Conservation (phyloP, 768 basidiomycete species). For the Psilocybe subaeruginosa region DNA sequence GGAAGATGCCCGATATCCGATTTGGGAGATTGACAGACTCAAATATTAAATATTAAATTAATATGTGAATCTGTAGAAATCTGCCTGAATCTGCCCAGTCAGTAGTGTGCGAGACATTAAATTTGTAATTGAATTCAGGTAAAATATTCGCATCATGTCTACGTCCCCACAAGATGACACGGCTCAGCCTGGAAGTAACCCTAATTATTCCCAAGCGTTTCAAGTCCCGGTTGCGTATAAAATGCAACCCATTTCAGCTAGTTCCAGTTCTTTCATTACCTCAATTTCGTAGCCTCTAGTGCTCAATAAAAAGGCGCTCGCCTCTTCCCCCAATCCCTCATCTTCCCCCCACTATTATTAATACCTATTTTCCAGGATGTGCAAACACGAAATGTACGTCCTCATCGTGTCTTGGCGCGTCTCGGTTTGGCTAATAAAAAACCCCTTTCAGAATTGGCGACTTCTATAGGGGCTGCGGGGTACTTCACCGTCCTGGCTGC, state of each 20-base stretch:
- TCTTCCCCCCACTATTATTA: conserved; percentile 2
- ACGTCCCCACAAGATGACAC: conserved; percentile 26
- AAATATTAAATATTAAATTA: conserved; percentile 10
- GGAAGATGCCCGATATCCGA: conserved; percentile 15
- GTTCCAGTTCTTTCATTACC: conserved; percentile 11
- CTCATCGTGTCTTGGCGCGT: conserved; percentile 10
- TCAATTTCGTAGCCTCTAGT: conserved; percentile 4
- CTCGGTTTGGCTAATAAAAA: conserved; percentile 1
- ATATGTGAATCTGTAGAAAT: background rate
- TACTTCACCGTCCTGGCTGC: conserved; percentile 25
- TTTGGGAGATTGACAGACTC: conserved; percentile 20
- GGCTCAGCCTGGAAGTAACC: conserved; percentile 24
- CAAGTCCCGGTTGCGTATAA: conserved; percentile 25
- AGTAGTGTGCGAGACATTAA: conserved; percentile 21
- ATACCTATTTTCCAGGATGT: conserved; percentile 29
- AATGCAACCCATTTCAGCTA: conserved; percentile 11
- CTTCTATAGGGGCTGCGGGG: conserved; percentile 53
- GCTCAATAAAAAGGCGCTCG: conserved; percentile 12
- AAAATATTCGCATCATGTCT: conserved; percentile 28
- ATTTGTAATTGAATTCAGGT: conserved; percentile 24
- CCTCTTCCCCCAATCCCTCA: background rate
- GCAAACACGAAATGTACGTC: conserved; percentile 41
- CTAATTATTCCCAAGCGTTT: conserved; percentile 29
- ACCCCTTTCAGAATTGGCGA: conserved; percentile 42
- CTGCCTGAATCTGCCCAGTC: conserved; percentile 9